phyloP scores from a whole-genome alignment of 345 rosid species.

The Hibiscus tridactylites region DNA sequence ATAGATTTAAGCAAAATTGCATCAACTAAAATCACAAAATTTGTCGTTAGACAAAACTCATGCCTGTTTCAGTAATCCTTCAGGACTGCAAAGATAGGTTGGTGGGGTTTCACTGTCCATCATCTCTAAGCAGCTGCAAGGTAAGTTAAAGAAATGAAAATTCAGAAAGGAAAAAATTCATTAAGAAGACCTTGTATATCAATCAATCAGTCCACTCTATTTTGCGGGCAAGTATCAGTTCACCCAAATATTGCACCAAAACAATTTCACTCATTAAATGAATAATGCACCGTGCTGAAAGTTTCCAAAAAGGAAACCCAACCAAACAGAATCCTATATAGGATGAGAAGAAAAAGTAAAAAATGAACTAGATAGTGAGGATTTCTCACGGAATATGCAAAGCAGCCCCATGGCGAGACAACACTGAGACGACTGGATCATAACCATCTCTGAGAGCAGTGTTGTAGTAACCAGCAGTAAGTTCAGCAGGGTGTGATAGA shows the following conservation, averaged over 20 bases:
- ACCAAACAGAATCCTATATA: not conserved
- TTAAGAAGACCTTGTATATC: not conserved
- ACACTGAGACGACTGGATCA: constrained; percentile 49
- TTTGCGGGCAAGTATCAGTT: not conserved
- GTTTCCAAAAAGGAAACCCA: not conserved
- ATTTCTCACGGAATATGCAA: constrained; percentile 47
- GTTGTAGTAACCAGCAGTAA: constrained; percentile 35
- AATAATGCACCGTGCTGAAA: constrained; percentile 1
- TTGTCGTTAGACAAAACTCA: not conserved
- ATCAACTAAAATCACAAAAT: not conserved
- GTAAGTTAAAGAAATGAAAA: not conserved
- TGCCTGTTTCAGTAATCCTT: constrained; percentile 59
- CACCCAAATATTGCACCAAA: not conserved
- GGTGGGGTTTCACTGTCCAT: constrained; percentile 52
- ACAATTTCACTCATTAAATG: not conserved
- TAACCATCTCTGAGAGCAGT: constrained; percentile 56
- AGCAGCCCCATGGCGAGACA: constrained; percentile 67
- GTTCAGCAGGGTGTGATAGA: constrained; percentile 35
- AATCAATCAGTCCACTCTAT: not conserved
- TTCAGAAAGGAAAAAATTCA: not conserved
- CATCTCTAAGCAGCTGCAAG: constrained; percentile 53
- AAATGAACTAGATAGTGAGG: not conserved
- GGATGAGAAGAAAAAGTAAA: not conserved
- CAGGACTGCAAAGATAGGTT: constrained; percentile 56
- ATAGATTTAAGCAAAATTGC: not conserved